Base-by-base conservation (phyloP, 495 filamentous ascomycete species). In the Neohortaea acidophila region DNA sequence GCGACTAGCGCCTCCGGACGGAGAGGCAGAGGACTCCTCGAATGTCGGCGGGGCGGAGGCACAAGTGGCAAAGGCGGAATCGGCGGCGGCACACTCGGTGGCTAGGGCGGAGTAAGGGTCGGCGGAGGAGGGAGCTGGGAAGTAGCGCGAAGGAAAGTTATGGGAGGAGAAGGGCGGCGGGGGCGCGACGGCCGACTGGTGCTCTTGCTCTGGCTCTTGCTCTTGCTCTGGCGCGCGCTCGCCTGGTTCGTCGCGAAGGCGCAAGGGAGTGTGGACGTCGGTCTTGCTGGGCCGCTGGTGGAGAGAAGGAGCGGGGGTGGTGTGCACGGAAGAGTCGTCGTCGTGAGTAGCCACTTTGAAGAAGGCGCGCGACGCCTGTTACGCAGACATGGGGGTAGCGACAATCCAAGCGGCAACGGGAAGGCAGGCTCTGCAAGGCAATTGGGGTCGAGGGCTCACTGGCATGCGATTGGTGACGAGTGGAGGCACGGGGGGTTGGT, bases 141-240 rank as follows among this genome's bases (percentile, higher is more conserved):
- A 43, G 51, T 49, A 45, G 34, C 52, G 41, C 24, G 62, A 43
- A 12, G 58, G 45, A 48, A 68, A 67, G 54, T 72, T 73, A 53
- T 77, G 68, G 15, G 73, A 77, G 20, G 72, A 75, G 57, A 78
- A 79, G 18, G 73, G 71, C 20, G 75, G 75, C 36, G 69, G 64
- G 45, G 69, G 68, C 26, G 62, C 55, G 37, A 63, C 61, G 38
- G 78, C 74, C 44, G 79, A 79, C 21, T 77, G 33, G 28, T 36
- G 72, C 59, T 78, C 73, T 20, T n/a, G 22, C 11, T 14, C 25
- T 8, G 2, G 33, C 12, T 21, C 70, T 74, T 38, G 56, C 54
- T 29, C 68, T 70, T 49, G 72, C 74, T 7, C n/a, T 27, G 7
- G 24, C 24, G 24, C 24, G 24, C 32, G 32, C 32, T 17, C 19